Evolutionary conservation across 768 basidiomycete genomes (phyloP), one percentile per base, ranked within the genome.

Genomic region (Mycena pura): DNA sequence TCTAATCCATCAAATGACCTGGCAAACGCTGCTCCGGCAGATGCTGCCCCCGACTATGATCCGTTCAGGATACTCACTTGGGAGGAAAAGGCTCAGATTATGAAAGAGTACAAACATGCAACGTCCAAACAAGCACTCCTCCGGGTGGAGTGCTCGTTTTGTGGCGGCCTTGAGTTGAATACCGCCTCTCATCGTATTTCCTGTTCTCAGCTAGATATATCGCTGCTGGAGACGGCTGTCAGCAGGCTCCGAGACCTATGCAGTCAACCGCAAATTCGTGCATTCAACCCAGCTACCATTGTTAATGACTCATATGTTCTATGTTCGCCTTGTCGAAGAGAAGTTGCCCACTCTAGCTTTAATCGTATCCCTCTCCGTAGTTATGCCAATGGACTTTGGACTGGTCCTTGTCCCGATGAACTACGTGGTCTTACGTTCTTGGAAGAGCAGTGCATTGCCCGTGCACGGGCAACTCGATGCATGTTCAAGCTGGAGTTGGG

Each of bases 361-460:
- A 7, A 27, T 31, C 27, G 29, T 5, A 57, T 60, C 52, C 68
- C 68, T 55, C 19, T 68, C 7, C 66, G 64, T 22, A 65, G 63
- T 34, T 69, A 69, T 65, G 68, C 67, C 6, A 68, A 69, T 50
- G 67, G 67, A 15, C 36, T 66, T 24, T 70, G 68, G 69, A 66
- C 60, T 9, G 69, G 69, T 1, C 13, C 22, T 8, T 13, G 61
- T 24, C 69, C 69, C 6, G 38, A 29, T 6, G 63, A 66, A 40
- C 58, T 69, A 14, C 5, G 22, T 9, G 59, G 45, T 21, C 28
- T 67, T 5, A 62, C 68, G 3, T 67, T 67, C 24, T 29, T 69
- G 24, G 66, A 69, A 55, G 68, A 69, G 34, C 63, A 67, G 51
- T 69, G 68, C 39, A 69, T 65, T 36, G 55, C 68, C 2, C 45